These are phyloP conservation scores for Cutaneotrichosporon sp. DNA, from an alignment of 1,284 basidiomycete genomes.

Conservation along the genomic window DNA sequence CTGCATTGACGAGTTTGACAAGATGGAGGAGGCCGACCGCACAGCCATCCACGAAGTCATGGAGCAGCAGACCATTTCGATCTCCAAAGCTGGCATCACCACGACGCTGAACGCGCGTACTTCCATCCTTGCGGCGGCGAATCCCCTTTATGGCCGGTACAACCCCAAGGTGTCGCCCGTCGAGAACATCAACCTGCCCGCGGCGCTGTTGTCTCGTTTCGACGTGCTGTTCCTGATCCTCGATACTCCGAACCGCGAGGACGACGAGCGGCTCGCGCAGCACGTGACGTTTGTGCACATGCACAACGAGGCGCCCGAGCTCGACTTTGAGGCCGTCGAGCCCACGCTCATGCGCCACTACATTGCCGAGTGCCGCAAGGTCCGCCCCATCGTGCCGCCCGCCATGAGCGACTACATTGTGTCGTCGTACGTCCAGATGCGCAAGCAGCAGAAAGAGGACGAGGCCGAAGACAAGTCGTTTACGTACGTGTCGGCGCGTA, in stretches of 20 bases:
- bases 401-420: slow-evolving; percentile 90
- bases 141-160: slow-evolving; percentile 96
- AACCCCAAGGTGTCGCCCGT: slow-evolving; percentile 96
- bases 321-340: slow-evolving; percentile 71
- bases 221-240: slow-evolving; percentile 95
- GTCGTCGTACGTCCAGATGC: slow-evolving; percentile 88
- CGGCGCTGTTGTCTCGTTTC: slow-evolving; percentile 91
- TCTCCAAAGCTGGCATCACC: slow-evolving; percentile 98
- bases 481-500: slow-evolving; percentile 94
- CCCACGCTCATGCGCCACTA: slow-evolving; percentile 90
- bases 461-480: slow-evolving; percentile 82
- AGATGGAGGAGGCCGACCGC: slow-evolving; percentile 97
- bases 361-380: slow-evolving; percentile 86
- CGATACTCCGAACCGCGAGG: slow-evolving; percentile 88
- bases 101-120: slow-evolving; percentile 98
- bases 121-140: slow-evolving; percentile 95
- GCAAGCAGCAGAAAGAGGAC: slow-evolving; percentile 87
- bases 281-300: slow-evolving; percentile 99
- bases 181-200: slow-evolving; percentile 98
- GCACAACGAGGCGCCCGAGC: slow-evolving; percentile 80
- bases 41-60: slow-evolving; percentile 99
- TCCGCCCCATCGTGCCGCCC: slow-evolving; percentile 78
- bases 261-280: slow-evolving; percentile 91
- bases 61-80: slow-evolving; percentile 99
- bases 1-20: slow-evolving; percentile 99